Percentiles rank a stretch among this genome's conserved stretches.
These are phyloP conservation scores for Heliamphora pulchella DNA, from an alignment of 179 eudicot species.

Conservation along the genomic window DNA sequence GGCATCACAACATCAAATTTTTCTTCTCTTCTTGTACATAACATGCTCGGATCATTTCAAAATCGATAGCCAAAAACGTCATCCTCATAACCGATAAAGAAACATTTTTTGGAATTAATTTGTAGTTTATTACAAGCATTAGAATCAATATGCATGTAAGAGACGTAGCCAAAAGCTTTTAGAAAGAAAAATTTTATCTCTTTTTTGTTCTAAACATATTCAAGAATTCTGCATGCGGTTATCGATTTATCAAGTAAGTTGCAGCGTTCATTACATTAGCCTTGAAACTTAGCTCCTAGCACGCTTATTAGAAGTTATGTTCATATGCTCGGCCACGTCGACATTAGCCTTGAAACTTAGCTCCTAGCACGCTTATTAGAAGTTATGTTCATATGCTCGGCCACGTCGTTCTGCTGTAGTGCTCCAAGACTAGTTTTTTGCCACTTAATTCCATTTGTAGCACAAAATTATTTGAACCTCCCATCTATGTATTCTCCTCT, in stretches of 20 bases:
- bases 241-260: slow-evolving; percentile 11
- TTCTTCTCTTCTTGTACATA: no score
- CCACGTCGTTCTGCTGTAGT: not conserved
- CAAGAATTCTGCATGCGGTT: slow-evolving; percentile 1
- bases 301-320: slow-evolving; percentile 4
- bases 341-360: not conserved
- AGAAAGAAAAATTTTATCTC: not conserved
- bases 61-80: not conserved
- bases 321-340: slow-evolving; percentile 5
- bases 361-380: not conserved
- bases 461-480: no score
- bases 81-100: slow-evolving; percentile 8
- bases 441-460: no score
- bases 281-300: slow-evolving; percentile 11
- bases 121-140: slow-evolving; percentile 11
- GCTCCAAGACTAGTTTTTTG: not conserved
- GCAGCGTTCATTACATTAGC: not conserved
- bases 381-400: not conserved
- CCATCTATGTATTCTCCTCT: no score
- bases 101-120: not conserved
- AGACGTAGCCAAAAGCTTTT: slow-evolving; percentile 2
- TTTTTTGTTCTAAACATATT: slow-evolving; percentile 4
- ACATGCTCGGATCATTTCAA: slow-evolving; percentile 2
- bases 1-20: no score
- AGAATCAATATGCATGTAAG: slow-evolving; percentile 1